Evolutionary conservation across 176 grass and related monocot genomes (phyloP).

Genomic region (Juncus inflexus): DNA sequence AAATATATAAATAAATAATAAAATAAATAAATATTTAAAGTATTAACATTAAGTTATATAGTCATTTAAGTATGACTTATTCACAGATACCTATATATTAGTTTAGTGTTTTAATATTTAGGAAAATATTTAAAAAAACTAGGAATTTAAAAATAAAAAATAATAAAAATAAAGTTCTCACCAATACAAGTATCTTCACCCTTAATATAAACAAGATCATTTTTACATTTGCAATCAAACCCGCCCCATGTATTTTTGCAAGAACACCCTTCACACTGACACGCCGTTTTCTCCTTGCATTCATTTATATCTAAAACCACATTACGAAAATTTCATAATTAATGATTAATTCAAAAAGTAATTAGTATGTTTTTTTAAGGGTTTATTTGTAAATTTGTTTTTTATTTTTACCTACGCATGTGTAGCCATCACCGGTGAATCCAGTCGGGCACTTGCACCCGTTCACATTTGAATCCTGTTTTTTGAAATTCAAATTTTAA

Average conservation of each 20-base stretch:
- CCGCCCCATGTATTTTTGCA: slow-evolving; percentile 77
- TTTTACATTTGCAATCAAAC: slow-evolving; percentile 75
- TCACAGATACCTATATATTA: too few species aligned
- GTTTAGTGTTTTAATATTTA: too few species aligned
- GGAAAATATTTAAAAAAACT: too few species aligned
- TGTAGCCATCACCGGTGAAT: slow-evolving; percentile 61
- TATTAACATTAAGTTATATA: too few species aligned
- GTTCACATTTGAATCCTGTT: slow-evolving; percentile 43
- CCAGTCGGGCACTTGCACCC: slow-evolving; percentile 69
- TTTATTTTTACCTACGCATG: slow-evolving; percentile 48
- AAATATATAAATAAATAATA: not conserved
- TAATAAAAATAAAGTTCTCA: slow-evolving; percentile 8
- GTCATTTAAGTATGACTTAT: too few species aligned
- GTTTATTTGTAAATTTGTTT: not conserved
- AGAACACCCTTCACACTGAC: slow-evolving; percentile 62
- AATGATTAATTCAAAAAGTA: not conserved
- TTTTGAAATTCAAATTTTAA: too few species aligned
- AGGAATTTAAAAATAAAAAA: too few species aligned
- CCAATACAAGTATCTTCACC: slow-evolving; percentile 79
- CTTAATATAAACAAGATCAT: slow-evolving; percentile 52
- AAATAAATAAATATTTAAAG: too few species aligned
- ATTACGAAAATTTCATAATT: not conserved
- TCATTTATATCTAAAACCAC: slow-evolving; percentile 62
- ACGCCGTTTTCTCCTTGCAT: slow-evolving; percentile 68
- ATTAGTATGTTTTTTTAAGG: not conserved